phyloP scores from a whole-genome alignment of 495 filamentous ascomycete species.

The Ramalina peruviana region DNA sequence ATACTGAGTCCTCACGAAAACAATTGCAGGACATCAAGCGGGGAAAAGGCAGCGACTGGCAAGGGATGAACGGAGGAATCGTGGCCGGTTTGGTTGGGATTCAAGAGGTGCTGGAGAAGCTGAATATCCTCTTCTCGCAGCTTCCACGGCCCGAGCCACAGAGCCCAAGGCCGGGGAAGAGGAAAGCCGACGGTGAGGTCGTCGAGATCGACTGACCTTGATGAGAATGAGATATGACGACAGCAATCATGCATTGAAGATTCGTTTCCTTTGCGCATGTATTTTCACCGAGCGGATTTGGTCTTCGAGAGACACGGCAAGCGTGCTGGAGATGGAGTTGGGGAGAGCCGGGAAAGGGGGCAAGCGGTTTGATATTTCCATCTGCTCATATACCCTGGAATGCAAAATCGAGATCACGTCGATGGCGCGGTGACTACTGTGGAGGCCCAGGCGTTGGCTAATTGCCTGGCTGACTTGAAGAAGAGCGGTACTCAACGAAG shows the following conservation, averaged over 20 bases:
- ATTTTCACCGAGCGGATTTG: not conserved
- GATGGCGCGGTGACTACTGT: too few relatives aligned
- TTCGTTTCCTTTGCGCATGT: not conserved
- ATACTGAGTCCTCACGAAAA: not conserved
- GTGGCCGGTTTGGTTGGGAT: slow-evolving; percentile 26
- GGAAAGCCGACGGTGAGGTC: slow-evolving; percentile 9
- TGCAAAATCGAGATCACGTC: too few relatives aligned
- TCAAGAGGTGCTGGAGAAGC: slow-evolving; percentile 24
- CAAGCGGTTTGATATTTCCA: not conserved
- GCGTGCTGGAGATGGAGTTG: not conserved
- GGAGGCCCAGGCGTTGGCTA: too few relatives aligned
- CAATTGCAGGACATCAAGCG: slow-evolving; percentile 20
- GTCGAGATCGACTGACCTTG: slow-evolving; percentile 9
- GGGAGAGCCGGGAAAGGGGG: not conserved
- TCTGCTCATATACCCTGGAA: not conserved
- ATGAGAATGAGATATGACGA: not conserved
- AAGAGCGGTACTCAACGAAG: too few relatives aligned
- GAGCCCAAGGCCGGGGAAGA: slow-evolving; percentile 3
- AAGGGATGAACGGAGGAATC: slow-evolving; percentile 33
- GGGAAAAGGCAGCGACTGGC: slow-evolving; percentile 34
- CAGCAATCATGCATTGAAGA: not conserved
- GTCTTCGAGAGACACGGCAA: not conserved
- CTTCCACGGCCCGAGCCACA: not conserved
- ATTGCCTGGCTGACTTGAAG: too few relatives aligned
- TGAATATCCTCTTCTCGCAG: slow-evolving; percentile 11